phyloP scores from a whole-genome alignment of 169 alveolate species.

The Eimeria maxima region DNA sequence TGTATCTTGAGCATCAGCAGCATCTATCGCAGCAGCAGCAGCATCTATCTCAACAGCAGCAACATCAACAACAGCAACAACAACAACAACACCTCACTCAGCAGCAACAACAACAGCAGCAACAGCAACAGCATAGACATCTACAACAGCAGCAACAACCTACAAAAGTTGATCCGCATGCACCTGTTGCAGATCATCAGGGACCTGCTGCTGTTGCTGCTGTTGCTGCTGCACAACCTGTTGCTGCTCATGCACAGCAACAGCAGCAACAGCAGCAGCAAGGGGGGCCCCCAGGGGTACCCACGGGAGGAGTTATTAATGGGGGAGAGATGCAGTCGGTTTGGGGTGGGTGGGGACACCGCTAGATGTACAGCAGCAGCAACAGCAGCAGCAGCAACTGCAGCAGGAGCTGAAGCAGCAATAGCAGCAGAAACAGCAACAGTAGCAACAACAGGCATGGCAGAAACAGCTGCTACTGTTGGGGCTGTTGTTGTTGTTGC shows the following conservation, averaged over 20 bases:
- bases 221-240: too few relatives aligned
- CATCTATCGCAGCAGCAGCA: slow-evolving; percentile 43
- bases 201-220: background rate
- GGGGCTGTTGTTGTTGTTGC: too few relatives aligned
- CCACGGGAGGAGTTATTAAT: too few relatives aligned
- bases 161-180: background rate
- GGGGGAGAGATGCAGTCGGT: background rate
- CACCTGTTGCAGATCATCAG: slow-evolving; percentile 6
- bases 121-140: background rate
- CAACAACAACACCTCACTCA: too few relatives aligned
- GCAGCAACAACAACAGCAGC: slow-evolving; percentile 7
- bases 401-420: background rate
- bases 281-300: too few relatives aligned
- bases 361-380: too few relatives aligned
- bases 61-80: too few relatives aligned
- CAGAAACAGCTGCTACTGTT: background rate
- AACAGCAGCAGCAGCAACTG: slow-evolving; percentile 17
- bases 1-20: slow-evolving; percentile 36
- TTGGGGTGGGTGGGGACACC: background rate
- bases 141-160: background rate
- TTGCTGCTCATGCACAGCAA: too few relatives aligned
- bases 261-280: too few relatives aligned
- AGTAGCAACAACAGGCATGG: background rate
- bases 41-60: too few relatives aligned
- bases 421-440: background rate